Conservation (phyloP, 345 rosid genomes). For the Rhodamnia rubescens region DNA sequence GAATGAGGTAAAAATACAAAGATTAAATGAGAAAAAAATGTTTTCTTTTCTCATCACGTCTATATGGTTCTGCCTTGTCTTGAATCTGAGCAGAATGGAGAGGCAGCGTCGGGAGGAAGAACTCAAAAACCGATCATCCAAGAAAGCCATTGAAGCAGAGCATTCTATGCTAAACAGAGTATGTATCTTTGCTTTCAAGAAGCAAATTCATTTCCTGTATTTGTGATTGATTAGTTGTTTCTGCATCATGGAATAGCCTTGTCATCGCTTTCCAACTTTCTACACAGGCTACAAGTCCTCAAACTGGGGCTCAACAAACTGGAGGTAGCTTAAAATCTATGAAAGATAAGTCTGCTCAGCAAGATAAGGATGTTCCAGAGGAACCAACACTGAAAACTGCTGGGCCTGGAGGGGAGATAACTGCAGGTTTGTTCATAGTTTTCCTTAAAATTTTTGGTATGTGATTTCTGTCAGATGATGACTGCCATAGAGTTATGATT, state of each 20-base stretch:
- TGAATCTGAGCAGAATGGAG: slow-evolving; percentile 54
- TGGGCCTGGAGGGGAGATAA: slow-evolving; percentile 89
- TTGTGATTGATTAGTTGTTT: not conserved
- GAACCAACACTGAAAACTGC: slow-evolving; percentile 80
- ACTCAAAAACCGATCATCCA: slow-evolving; percentile 70
- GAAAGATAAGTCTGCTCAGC: slow-evolving; percentile 63
- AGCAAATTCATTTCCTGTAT: not conserved
- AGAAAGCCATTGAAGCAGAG: slow-evolving; percentile 75
- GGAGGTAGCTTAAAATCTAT: slow-evolving; percentile 81
- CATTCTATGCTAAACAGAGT: slow-evolving; percentile 78
- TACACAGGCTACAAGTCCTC: slow-evolving; percentile 92
- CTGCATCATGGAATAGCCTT: not conserved
- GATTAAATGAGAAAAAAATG: not conserved
- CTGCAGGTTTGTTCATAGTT: slow-evolving; percentile 61
- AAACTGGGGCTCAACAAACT: slow-evolving; percentile 46
- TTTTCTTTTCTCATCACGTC: not conserved
- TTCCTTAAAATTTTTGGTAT: not conserved
- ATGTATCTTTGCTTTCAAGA: slow-evolving; percentile 1
- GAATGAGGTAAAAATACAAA: not conserved
- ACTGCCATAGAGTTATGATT: not conserved
- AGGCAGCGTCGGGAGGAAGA: slow-evolving; percentile 98
- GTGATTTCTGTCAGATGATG: not conserved
- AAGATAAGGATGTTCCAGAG: slow-evolving; percentile 72
- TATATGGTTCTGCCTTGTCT: not conserved
- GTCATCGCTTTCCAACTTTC: not conserved